phyloP scores from a whole-genome alignment of 2,329 filamentous ascomycete species.

The Colletotrichum echinochloae region DNA sequence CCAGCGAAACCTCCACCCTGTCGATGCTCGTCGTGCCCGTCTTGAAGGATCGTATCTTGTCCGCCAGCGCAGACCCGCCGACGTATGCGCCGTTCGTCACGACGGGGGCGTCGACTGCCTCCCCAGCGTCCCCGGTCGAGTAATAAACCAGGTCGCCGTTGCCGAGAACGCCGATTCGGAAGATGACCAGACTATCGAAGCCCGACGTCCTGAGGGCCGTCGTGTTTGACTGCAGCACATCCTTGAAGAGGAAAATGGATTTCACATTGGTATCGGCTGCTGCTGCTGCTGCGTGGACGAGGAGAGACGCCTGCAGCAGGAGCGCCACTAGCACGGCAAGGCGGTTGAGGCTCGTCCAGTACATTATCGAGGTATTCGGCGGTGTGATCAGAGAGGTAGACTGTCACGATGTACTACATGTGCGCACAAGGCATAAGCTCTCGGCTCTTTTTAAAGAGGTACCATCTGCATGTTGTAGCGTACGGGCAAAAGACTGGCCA shows the following conservation, averaged over 20 bases:
- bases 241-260: conserved; percentile 56
- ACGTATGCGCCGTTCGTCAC: conserved; percentile 56
- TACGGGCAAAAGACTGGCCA: background rate
- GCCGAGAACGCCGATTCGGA: conserved; percentile 56
- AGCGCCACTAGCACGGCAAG: background rate
- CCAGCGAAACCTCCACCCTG: conserved; percentile 58
- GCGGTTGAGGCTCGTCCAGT: background rate
- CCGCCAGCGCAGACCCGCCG: conserved; percentile 60
- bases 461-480: background rate
- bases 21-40: conserved; percentile 49
- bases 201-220: conserved; percentile 54
- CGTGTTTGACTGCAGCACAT: conserved; percentile 59
- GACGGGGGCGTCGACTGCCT: conserved; percentile 50
- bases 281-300: background rate
- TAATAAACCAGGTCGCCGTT: conserved; percentile 61
- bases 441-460: background rate
- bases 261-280: conserved; percentile 10
- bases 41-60: conserved; percentile 56
- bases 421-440: background rate
- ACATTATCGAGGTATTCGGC: background rate
- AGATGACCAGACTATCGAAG: conserved; percentile 58
- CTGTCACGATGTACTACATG: too few species aligned
- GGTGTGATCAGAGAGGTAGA: too few species aligned
- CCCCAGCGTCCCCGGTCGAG: conserved; percentile 54
- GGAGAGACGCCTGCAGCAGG: background rate